Conservation (phyloP, 805 yeast species). For the Candida ulmi region DNA sequence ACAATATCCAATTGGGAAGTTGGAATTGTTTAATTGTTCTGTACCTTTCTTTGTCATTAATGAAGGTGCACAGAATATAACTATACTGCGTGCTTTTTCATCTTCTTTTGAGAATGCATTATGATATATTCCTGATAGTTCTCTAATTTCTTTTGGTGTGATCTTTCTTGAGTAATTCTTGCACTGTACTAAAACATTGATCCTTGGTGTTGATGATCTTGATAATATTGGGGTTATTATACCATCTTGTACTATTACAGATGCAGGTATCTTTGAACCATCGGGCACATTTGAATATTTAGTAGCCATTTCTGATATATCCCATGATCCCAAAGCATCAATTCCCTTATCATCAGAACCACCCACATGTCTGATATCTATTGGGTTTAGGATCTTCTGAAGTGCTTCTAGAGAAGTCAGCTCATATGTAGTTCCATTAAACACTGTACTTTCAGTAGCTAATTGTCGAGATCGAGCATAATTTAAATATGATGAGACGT, state of each 20-base stretch:
- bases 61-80: slow-evolving; percentile 17
- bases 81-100: slow-evolving; percentile 11
- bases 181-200: slow-evolving; percentile 22
- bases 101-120: slow-evolving; percentile 12
- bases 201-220: background rate
- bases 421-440: slow-evolving; percentile 22
- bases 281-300: background rate
- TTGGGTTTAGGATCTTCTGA: slow-evolving; percentile 2
- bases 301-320: slow-evolving; percentile 2
- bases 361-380: slow-evolving; percentile 13
- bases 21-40: slow-evolving; percentile 14
- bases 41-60: slow-evolving; percentile 17
- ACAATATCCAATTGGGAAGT: slow-evolving; percentile 17
- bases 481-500: slow-evolving; percentile 8
- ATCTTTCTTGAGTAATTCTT: slow-evolving; percentile 19
- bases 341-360: slow-evolving; percentile 22
- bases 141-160: slow-evolving; percentile 21
- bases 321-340: slow-evolving; percentile 20
- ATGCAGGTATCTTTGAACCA: background rate
- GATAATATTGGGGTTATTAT: slow-evolving; percentile 8
- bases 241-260: slow-evolving; percentile 3
- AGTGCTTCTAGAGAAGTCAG: slow-evolving; percentile 13
- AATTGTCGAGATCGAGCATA: slow-evolving; percentile 14
- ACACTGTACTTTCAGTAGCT: slow-evolving; percentile 16
- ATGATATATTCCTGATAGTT: slow-evolving; percentile 18